Evolutionary conservation across 352 stramenopile species (phyloP).

Genomic region (Phytophthora melonis): DNA sequence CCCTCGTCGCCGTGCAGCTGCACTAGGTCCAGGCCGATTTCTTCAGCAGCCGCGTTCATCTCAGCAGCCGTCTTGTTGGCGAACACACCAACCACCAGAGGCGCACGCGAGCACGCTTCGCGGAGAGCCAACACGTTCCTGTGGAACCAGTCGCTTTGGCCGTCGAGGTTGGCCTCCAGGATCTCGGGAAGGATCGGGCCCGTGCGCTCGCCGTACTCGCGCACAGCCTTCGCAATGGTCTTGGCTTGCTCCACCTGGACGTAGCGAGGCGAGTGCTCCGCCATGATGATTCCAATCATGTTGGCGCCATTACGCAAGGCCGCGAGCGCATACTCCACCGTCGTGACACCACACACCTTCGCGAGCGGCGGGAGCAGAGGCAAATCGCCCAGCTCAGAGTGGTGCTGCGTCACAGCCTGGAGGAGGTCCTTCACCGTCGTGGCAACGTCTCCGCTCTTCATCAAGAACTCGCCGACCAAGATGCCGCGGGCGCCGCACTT

Average conservation of each 20-base stretch:
- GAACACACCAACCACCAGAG: constrained; percentile 96
- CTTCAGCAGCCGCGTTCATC: constrained; percentile 89
- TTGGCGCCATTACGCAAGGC: constrained; percentile 94
- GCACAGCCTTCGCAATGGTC: constrained; percentile 92
- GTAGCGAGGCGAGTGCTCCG: constrained; percentile 91
- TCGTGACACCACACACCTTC: constrained; percentile 97
- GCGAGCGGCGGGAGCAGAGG: constrained; percentile 61
- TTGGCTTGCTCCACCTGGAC: constrained; percentile 87
- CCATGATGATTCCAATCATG: constrained; percentile 98
- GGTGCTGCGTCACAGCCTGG: constrained; percentile 33
- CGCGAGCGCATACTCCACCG: constrained; percentile 91
- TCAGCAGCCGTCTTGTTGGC: constrained; percentile 95
- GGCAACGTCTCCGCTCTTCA: constrained; percentile 94
- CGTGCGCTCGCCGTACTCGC: constrained; percentile 94
- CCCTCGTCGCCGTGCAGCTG: constrained; percentile 98
- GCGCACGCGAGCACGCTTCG: constrained; percentile 73
- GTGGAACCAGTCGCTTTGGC: constrained; percentile 84
- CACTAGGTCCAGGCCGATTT: constrained; percentile 96
- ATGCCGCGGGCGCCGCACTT: constrained; percentile 90
- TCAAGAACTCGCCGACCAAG: constrained; percentile 98
- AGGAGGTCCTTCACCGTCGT: constrained; percentile 88
- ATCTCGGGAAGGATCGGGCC: constrained; percentile 63
- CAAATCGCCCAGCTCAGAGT: constrained; percentile 42
- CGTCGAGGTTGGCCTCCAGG: constrained; percentile 45
- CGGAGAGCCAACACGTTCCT: constrained; percentile 71